Percentiles rank a stretch among this genome's conserved stretches.
Evolutionary conservation across 78 protist genomes (phyloP).

Genomic region (Tieghemostelium lacteum): DNA sequence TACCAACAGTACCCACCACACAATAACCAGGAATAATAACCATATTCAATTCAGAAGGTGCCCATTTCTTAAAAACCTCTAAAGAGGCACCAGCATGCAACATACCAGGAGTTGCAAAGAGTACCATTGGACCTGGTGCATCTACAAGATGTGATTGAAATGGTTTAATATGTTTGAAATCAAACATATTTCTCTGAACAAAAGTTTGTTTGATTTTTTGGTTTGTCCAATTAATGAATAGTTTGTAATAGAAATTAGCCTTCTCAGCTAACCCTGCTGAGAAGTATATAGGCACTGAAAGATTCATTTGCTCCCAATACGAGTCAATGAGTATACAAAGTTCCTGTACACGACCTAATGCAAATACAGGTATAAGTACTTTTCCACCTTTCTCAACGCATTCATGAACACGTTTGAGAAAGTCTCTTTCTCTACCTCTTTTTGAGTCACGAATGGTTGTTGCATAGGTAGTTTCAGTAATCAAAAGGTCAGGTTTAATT

Average conservation of each 20-base stretch:
- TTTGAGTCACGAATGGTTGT: constrained; percentile 97
- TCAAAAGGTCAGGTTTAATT: constrained; percentile 92
- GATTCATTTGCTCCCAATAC: constrained; percentile 94
- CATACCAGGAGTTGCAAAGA: constrained; percentile 99
- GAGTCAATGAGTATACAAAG: constrained; percentile 95
- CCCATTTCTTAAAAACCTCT: constrained; percentile 92
- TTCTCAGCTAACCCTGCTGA: constrained; percentile 85
- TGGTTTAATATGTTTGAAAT: constrained; percentile 86
- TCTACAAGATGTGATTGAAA: constrained; percentile 72
- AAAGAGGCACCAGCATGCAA: constrained; percentile 94
- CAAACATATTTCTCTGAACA: constrained; percentile 90
- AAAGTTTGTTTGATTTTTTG: constrained; percentile 91
- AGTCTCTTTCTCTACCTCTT: constrained; percentile 94
- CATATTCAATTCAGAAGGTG: constrained; percentile 89
- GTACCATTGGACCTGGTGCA: constrained; percentile 90
- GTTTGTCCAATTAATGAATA: constrained; percentile 96
- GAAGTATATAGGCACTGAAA: constrained; percentile 94
- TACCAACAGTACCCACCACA: constrained; percentile 97
- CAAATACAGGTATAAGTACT: constrained; percentile 98
- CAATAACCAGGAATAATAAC: constrained; percentile 97
- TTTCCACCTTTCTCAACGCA: constrained; percentile 88
- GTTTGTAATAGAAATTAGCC: constrained; percentile 94
- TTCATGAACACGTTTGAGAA: constrained; percentile 91
- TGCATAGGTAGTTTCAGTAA: constrained; percentile 97
- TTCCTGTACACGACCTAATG: constrained; percentile 99